Conservation (phyloP, 192 early-diverging fungal genomes). For the Coemansia sp. region DNA sequence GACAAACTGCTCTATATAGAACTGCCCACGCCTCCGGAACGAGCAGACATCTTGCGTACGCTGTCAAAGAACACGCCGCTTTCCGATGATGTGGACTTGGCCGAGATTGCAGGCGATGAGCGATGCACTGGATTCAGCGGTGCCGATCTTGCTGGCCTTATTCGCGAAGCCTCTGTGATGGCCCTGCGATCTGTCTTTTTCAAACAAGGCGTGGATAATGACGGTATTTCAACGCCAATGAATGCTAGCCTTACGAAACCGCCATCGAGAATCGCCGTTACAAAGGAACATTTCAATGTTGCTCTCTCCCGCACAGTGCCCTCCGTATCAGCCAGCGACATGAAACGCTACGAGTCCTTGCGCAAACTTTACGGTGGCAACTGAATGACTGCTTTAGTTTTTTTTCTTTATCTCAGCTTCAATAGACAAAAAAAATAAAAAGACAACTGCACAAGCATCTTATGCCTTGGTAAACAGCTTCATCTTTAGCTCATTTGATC, state of each 20-base stretch:
- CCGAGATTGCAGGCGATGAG: conserved; percentile 59
- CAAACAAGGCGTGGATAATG: conserved; percentile 15
- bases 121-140: conserved; percentile 74
- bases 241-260: not conserved
- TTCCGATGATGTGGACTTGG: conserved; percentile 57
- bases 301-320: conserved; percentile 80
- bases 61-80: conserved; percentile 79
- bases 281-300: conserved; percentile 66
- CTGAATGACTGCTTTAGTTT: conserved; percentile 4
- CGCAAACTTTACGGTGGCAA: conserved; percentile 40
- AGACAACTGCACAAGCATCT: not conserved
- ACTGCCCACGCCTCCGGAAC: conserved; percentile 76
- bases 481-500: conserved; percentile 40
- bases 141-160: conserved; percentile 73
- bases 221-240: not conserved
- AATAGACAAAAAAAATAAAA: not conserved
- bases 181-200: conserved; percentile 62
- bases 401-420: not conserved
- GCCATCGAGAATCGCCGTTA: conserved; percentile 20
- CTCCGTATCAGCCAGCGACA: conserved; percentile 68
- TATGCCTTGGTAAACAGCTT: conserved; percentile 28
- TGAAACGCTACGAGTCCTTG: conserved; percentile 50
- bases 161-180: conserved; percentile 79
- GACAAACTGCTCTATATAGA: conserved; percentile 99
- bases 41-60: conserved; percentile 82